phyloP scores from a whole-genome alignment of 345 rosid genomes.

The Heritiera fomes region DNA sequence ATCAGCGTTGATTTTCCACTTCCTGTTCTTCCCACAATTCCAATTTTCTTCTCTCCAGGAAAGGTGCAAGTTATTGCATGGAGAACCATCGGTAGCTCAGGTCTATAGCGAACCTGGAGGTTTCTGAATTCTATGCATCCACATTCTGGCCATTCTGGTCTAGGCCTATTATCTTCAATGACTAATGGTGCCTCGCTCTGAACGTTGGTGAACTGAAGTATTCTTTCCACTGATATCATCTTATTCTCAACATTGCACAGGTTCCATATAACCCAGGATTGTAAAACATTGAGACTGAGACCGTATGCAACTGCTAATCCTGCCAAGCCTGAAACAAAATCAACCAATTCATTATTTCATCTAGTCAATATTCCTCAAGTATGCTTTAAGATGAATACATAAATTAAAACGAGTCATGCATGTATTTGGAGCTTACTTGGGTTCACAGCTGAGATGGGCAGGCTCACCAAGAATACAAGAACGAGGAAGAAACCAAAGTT shows the following conservation, averaged over 20 bases:
- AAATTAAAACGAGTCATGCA: not conserved
- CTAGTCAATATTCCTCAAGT: too few relatives aligned
- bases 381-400: not conserved
- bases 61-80: constrained; percentile 76
- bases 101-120: constrained; percentile 66
- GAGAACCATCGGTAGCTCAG: constrained; percentile 73
- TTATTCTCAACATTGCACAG: constrained; percentile 70
- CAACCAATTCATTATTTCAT: not conserved
- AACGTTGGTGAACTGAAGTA: constrained; percentile 66
- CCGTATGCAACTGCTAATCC: constrained; percentile 90
- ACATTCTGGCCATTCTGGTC: constrained; percentile 59
- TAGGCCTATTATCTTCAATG: constrained; percentile 50
- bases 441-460: constrained; percentile 5
- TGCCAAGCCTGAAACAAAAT: constrained; percentile 53
- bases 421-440: not conserved
- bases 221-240: constrained; percentile 86
- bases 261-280: constrained; percentile 72
- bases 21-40: constrained; percentile 92
- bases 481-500: constrained; percentile 18
- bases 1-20: constrained; percentile 88
- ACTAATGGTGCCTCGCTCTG: constrained; percentile 72
- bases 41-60: constrained; percentile 66
- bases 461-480: constrained; percentile 15
- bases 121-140: constrained; percentile 72
- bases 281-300: constrained; percentile 63